Base-by-base conservation (phyloP, 1,139 yeast species). In the Meyerozyma smithsonii region DNA sequence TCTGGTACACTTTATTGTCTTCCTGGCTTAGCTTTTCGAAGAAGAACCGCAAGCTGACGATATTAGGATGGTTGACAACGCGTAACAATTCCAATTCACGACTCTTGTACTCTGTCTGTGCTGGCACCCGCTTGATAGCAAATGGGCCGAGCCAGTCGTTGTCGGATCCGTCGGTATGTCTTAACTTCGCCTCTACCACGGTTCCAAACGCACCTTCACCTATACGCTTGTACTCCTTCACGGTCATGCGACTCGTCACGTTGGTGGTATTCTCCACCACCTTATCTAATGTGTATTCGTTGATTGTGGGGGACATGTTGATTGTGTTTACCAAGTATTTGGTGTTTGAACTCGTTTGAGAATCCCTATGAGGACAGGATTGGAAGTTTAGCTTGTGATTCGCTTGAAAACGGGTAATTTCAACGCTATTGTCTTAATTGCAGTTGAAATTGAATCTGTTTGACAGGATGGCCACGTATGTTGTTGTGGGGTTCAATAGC, bases 121-220 rank as follows among this genome's bases (percentile, higher is more conserved):
- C 92, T 17, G 90, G 90, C 1, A 84, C 92, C 51, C 87, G 72
- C 53, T 84, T 84, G 44, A 84, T 84, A 20, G 92, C 94, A 64
- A 77, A 84, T 0, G 94, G 94, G 0, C 94, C 94, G 32, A 79
- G 63, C 85, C 86, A 80, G 21, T 64, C 63, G 36, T 48, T 39
- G 20, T 42, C 24, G 26, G 47, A n/a, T 62, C 61, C 59, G 36
- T 51, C 58, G 21, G 59, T 48, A 39, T 62, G 56, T 45, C 62
- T 65, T 44, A 79, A 64, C 45, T 77, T 76, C 1, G 94, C 90
- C 55, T 84, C 89, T 10, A 82, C 82, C 16, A 84, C 94, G 1
- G 88, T 83, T 35, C 94, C 94, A 56, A 84, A 84, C 3, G 94
- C 92, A 28, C 94, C 94, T 59, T 84, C 88, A 5, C 94, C 94